Evolutionary conservation across 176 grass and related monocot species (phyloP), one percentile per base, ranked within the genome.

Genomic region (Cenchrus purpureus): DNA sequence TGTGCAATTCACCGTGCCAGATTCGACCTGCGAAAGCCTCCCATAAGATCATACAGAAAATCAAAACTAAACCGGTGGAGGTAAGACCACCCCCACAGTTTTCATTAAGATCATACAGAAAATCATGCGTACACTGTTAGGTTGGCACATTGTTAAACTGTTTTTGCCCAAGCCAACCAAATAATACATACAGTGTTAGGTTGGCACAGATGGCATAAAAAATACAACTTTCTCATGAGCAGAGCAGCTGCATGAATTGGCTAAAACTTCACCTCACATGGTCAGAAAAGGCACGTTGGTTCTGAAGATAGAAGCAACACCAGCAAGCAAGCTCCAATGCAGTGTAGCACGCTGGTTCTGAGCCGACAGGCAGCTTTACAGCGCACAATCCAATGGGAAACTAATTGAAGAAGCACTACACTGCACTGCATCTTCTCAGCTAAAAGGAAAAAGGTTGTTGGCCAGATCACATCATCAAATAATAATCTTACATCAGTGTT

Each of bases 281-380:
- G 37, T 76, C 32, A 67, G 60, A 66, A 31, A 84, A 45, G 5
- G n/a, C 65, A 51, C n/a, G 65, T 11, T 29, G 54, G 20, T 44
- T 62, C 75, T 78, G 56, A 78, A 76, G 60, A 17, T 81, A 8
- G 53, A 88, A 78, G 40, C 80, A 71, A 1, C 46, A 65, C 7
- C 70, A 13, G 62, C 42, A 68, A 73, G 48, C 83, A 71, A 65
- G 28, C 37, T 69, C 60, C 68, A n/a, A 50, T 51, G 17, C 63
- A 43, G 32, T 32, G 74, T 7, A 20, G 22, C 77, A 75, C 61
- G 51, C 4, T 43, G 42, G 28, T 40, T 89, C 71, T 81, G 77
- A 82, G 76, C 83, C 34, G 61, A 42, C 13, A 81, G 13, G 19
- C 60, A 78, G 13, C 88, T 90, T 90, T 90, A 82, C 88, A 90